Percentiles rank a stretch among this genome's conserved stretches.
phyloP scores from a whole-genome alignment of 2,329 filamentous ascomycete genomes.

The Colletotrichum magnum region DNA sequence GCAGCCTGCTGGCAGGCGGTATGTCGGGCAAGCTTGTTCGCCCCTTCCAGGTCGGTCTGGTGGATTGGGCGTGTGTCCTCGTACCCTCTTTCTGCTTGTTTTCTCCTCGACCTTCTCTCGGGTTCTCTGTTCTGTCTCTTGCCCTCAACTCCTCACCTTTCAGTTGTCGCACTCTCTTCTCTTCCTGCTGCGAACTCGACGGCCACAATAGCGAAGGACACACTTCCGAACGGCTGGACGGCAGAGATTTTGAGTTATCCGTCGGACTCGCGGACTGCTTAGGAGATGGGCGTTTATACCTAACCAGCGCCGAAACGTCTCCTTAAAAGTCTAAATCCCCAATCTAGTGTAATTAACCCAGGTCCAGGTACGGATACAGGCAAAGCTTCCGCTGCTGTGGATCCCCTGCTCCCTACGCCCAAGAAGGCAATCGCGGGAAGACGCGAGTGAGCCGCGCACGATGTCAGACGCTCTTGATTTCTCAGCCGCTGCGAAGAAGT shows the following conservation, averaged over 20 bases:
- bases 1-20: too few species aligned
- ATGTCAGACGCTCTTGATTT: too few species aligned
- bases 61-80: too few species aligned
- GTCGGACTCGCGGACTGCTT: conserved; percentile 26
- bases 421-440: too few species aligned
- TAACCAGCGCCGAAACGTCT: conserved; percentile 14
- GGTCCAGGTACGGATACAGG: conserved; percentile 2
- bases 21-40: too few species aligned
- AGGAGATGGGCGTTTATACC: conserved; percentile 27
- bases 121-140: background rate
- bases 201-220: background rate
- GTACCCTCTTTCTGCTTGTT: too few species aligned
- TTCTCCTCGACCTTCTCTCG: background rate
- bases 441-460: too few species aligned
- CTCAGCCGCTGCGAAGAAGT: too few species aligned
- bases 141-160: background rate
- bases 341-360: conserved; percentile 14
- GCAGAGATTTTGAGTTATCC: conserved; percentile 26
- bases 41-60: too few species aligned
- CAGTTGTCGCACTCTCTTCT: background rate
- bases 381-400: conserved; percentile 5
- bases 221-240: conserved; percentile 6
- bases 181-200: background rate
- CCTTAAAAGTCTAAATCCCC: conserved; percentile 33
- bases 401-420: background rate